Conservation (phyloP, 2,329 filamentous ascomycete genomes). For the Sporothrix schenckii region DNA sequence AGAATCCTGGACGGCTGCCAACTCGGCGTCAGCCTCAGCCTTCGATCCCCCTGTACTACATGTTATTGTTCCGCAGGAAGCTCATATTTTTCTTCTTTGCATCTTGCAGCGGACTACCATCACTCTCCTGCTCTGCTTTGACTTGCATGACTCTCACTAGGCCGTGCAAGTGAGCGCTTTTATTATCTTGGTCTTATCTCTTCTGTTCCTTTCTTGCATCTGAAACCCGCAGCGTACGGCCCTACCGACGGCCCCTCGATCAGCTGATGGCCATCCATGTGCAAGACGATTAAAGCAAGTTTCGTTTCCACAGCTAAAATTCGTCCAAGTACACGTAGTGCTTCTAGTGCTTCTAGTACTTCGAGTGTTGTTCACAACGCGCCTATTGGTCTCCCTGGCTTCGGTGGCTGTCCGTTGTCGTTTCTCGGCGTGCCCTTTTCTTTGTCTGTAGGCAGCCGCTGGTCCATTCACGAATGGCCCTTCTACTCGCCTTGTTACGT, state of each 20-base stretch:
- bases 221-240: neutral
- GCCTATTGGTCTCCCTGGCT: neutral
- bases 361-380: neutral
- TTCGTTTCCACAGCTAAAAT: neutral
- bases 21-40: constrained; percentile 30
- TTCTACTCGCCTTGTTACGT: too few relatives aligned
- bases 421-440: neutral
- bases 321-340: too few relatives aligned
- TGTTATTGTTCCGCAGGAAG: neutral
- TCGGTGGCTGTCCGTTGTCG: neutral
- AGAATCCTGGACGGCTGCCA: neutral
- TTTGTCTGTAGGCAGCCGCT: neutral
- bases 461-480: neutral
- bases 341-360: neutral
- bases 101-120: neutral
- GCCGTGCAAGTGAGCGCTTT: neutral
- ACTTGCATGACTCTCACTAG: neutral
- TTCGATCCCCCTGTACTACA: neutral
- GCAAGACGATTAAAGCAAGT: neutral
- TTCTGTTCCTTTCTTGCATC: too few relatives aligned
- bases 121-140: neutral
- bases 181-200: neutral
- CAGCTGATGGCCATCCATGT: neutral
- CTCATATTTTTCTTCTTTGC: neutral
- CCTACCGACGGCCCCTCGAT: neutral